Conservation (phyloP, 2,329 filamentous ascomycete genomes). For the Aureobasidium melanogenum region DNA sequence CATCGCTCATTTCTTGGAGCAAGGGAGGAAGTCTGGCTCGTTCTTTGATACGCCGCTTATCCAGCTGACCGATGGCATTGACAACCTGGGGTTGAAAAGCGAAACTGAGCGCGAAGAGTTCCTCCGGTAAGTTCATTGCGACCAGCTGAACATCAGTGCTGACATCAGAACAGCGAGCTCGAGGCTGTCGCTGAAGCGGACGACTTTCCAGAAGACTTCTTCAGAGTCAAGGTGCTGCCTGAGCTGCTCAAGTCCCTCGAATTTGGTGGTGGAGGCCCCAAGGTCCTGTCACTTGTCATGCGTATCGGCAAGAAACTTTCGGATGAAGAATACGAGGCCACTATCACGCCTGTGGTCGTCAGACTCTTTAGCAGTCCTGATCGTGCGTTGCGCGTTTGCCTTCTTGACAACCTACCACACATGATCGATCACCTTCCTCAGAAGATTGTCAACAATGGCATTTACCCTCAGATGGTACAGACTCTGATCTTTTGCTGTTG, state of each 20-base stretch:
- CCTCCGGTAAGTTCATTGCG: constrained; percentile 47
- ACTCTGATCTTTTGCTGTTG: not conserved
- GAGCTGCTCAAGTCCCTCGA: constrained; percentile 98
- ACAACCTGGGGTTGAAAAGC: constrained; percentile 81
- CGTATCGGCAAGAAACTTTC: constrained; percentile 83
- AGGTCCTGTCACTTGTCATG: constrained; percentile 79
- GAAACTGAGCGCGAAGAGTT: constrained; percentile 79
- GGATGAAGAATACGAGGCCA: constrained; percentile 79
- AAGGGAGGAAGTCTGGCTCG: constrained; percentile 68
- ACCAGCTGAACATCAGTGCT: not conserved
- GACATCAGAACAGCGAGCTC: constrained; percentile 50
- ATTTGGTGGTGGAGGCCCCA: constrained; percentile 89
- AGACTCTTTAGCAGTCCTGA: constrained; percentile 86
- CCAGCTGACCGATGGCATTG: constrained; percentile 83
- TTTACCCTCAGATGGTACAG: constrained; percentile 81
- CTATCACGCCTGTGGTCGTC: constrained; percentile 77
- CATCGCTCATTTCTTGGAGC: constrained; percentile 78
- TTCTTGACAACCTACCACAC: constrained; percentile 76
- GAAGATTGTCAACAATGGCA: constrained; percentile 88
- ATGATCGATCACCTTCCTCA: constrained; percentile 89
- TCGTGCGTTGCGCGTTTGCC: constrained; percentile 79
- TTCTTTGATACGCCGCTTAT: constrained; percentile 94
- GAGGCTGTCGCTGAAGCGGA: constrained; percentile 65
- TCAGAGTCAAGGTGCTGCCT: constrained; percentile 92
- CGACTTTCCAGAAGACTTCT: constrained; percentile 95